Evolutionary conservation across 2,329 filamentous ascomycete species (phyloP), one percentile per base, ranked within the genome.

Genomic region (Aureobasidium mangrovei): DNA sequence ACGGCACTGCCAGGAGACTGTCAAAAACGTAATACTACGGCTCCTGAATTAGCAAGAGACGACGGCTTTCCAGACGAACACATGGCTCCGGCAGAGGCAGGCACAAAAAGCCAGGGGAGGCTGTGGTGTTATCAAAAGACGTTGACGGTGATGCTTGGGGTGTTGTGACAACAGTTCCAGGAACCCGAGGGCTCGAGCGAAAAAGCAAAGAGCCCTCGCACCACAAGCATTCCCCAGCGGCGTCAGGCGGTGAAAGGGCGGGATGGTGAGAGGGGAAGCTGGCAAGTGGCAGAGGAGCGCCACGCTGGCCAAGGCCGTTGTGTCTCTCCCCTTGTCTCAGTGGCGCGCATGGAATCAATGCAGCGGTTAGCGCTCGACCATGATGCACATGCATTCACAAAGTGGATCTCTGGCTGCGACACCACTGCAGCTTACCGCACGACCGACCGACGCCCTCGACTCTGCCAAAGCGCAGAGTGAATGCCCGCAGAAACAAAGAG

Each of bases 361-460:
- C 49, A 53, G 49, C 49, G 49, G 49, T 53, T 53, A 18, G 49
- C 49, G 49, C 47, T 52, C 49, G 49, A 44, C 49, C 49, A 53
- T 53, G 49, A 53, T 53, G 49, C 48, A 52, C 49, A 53, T 52
- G 38, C 47, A 18, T 52, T 42, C 47, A 52, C 47, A 41, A 35
- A 42, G 38, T 52, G 47, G 38, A 52, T 52, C 47, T 35, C 8
- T 24, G 24, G 2, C 39, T 29, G 39, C 29, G 18, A 52, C 28
- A 52, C 47, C 18, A 52, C 36, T 42, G 38, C 38, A 27, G 31
- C 47, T 42, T 26, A 35, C 38, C 28, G 47, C 47, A 31, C 39
- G 18, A 35, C 41, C 7, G 40, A 42, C 26, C 6, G 40, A 10
- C 36, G 26, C 36, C 24, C 8, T 29, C 36, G n/a, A 35, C 7